phyloP scores from a whole-genome alignment of 805 yeast species.

The Vanderwaltozyma yarrowii region DNA sequence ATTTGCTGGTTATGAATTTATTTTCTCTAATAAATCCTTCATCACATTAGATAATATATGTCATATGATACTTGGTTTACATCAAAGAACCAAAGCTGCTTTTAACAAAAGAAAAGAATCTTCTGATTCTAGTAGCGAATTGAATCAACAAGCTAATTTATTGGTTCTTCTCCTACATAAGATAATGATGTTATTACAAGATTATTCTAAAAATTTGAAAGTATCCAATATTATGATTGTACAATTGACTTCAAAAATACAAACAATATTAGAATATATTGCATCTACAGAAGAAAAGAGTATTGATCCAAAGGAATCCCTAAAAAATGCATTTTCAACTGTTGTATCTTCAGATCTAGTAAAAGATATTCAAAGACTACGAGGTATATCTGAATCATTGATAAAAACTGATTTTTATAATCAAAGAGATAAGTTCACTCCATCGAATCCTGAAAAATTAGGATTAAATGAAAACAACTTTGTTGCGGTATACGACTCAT shows the following conservation, averaged over 20 bases:
- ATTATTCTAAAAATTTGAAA: slow-evolving; percentile 25
- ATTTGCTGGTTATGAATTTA: slow-evolving; percentile 25
- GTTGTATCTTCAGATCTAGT: slow-evolving; percentile 8
- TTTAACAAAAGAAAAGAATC: background rate
- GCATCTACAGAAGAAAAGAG: slow-evolving; percentile 3
- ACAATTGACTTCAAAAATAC: slow-evolving; percentile 11
- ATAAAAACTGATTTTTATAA: slow-evolving; percentile 23
- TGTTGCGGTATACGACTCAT: slow-evolving; percentile 10
- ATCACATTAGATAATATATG: slow-evolving; percentile 14
- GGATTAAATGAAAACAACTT: slow-evolving; percentile 19
- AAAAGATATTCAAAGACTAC: slow-evolving; percentile 14
- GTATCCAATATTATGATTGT: slow-evolving; percentile 11
- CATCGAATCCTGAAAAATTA: slow-evolving; percentile 10
- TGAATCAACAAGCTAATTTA: slow-evolving; percentile 10
- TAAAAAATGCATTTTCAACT: slow-evolving; percentile 14
- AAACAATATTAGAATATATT: slow-evolving; percentile 12
- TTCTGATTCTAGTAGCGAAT: background rate
- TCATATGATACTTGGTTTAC: slow-evolving; percentile 19
- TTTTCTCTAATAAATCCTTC: slow-evolving; percentile 23
- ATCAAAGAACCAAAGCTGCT: slow-evolving; percentile 10
- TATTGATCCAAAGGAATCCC: background rate
- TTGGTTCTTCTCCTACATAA: slow-evolving; percentile 15
- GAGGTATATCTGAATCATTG: slow-evolving; percentile 24
- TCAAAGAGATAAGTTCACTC: slow-evolving; percentile 13
- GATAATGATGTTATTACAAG: slow-evolving; percentile 20